These are phyloP conservation scores for Colletotrichum falcatum DNA, from an alignment of 2,329 filamentous ascomycete genomes.

Conservation along the genomic window DNA sequence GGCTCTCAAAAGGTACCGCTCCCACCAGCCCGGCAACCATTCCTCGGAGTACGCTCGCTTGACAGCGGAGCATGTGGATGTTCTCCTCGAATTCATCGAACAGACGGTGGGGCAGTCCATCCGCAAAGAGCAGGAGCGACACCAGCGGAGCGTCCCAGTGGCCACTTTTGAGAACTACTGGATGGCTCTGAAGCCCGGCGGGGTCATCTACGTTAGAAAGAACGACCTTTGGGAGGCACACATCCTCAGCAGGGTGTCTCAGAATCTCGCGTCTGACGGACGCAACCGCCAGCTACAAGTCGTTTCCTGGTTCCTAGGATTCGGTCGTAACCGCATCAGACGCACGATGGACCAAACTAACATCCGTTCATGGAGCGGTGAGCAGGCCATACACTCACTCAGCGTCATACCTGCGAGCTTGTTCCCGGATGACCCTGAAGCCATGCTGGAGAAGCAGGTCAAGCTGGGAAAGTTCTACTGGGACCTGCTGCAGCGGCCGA, in stretches of 20 bases:
- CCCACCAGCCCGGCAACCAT: slow-evolving; percentile 56
- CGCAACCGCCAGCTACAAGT: slow-evolving; percentile 42
- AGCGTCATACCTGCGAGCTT: slow-evolving; percentile 57
- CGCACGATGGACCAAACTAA: slow-evolving; percentile 54
- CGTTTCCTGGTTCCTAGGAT: slow-evolving; percentile 58
- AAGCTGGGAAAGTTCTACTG: slow-evolving; percentile 59
- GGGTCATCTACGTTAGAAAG: slow-evolving; percentile 57
- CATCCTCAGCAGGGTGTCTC: slow-evolving; percentile 53
- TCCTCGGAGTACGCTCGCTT: slow-evolving; percentile 54
- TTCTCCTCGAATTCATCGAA: slow-evolving; percentile 58
- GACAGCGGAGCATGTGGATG: slow-evolving; percentile 58
- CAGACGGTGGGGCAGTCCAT: slow-evolving; percentile 53
- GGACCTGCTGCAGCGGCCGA: slow-evolving; percentile 59
- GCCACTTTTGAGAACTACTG: slow-evolving; percentile 61
- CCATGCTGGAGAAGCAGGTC: slow-evolving; percentile 54
- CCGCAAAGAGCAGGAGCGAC: slow-evolving; percentile 55
- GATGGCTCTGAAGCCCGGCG: slow-evolving; percentile 60
- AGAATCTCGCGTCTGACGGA: slow-evolving; percentile 4
- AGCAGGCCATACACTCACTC: slow-evolving; percentile 57
- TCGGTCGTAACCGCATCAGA: slow-evolving; percentile 49
- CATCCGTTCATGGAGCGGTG: slow-evolving; percentile 56
- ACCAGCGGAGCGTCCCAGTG: slow-evolving; percentile 52
- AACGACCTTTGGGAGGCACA: slow-evolving; percentile 56
- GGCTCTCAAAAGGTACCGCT: slow-evolving; percentile 57
- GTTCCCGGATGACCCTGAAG: slow-evolving; percentile 53